Evolutionary conservation across 2,329 filamentous ascomycete genomes (phyloP).

Genomic region (Fusarium floridanum): DNA sequence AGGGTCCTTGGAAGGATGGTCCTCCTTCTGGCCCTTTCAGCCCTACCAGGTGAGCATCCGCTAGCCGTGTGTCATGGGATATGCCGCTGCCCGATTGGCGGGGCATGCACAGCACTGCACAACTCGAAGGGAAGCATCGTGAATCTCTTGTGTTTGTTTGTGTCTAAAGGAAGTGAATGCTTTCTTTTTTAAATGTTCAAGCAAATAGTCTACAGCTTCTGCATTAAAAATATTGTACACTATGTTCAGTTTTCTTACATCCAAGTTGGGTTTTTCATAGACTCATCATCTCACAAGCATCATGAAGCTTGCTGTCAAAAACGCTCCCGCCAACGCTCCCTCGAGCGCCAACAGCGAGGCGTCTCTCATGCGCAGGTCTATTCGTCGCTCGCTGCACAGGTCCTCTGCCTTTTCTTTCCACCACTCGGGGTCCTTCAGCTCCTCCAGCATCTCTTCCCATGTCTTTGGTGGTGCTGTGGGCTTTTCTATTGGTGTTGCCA

Average conservation of each 20-base stretch:
- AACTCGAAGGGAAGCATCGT: not conserved
- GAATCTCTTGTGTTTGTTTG: not conserved
- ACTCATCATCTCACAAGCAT: conserved; percentile 54
- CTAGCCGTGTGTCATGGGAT: not conserved
- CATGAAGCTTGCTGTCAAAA: conserved; percentile 67
- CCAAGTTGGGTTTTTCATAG: conserved; percentile 25
- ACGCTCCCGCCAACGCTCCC: conserved; percentile 75
- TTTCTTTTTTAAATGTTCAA: not conserved
- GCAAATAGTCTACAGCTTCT: conserved; percentile 28
- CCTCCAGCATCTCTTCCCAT: conserved; percentile 61
- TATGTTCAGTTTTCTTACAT: conserved; percentile 23
- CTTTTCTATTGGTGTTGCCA: conserved; percentile 10
- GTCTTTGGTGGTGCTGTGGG: conserved; percentile 29
- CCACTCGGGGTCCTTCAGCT: conserved; percentile 55
- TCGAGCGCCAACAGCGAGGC: conserved; percentile 77
- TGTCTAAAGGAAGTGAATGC: not conserved
- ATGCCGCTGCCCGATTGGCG: conserved; percentile 30
- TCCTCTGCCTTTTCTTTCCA: conserved; percentile 68
- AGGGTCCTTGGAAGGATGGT: conserved; percentile 4
- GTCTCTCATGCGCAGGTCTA: conserved; percentile 76
- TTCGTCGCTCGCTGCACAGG: conserved; percentile 73
- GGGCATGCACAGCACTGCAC: not conserved
- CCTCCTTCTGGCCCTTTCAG: conserved; percentile 27
- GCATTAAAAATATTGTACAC: conserved; percentile 37
- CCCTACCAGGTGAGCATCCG: conserved; percentile 23